Evolutionary conservation across 352 stramenopile species (phyloP).

Genomic region (Aphanomyces invadans): DNA sequence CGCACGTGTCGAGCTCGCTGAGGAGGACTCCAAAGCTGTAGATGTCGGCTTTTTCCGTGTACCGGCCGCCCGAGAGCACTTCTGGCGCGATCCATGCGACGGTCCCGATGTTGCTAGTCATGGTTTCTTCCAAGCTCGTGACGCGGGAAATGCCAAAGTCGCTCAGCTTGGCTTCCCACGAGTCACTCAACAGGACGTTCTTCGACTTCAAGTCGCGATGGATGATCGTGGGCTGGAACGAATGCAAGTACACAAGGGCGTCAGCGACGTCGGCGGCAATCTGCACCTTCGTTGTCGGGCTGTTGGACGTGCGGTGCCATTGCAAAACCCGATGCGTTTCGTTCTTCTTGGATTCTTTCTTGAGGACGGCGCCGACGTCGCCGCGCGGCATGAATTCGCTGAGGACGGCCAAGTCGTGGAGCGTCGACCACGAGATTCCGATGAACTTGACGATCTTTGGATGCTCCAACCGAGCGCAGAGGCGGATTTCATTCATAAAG

Average conservation of each 20-base stretch:
- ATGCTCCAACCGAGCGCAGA: slow-evolving; percentile 42
- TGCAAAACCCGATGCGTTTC: slow-evolving; percentile 15
- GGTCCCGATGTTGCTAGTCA: slow-evolving; percentile 23
- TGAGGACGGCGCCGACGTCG: slow-evolving; percentile 45
- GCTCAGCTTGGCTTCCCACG: slow-evolving; percentile 22
- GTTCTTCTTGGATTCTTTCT: slow-evolving; percentile 28
- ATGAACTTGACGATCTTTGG: slow-evolving; percentile 66
- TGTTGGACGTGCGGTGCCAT: neutral
- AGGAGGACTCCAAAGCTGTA: slow-evolving; percentile 23
- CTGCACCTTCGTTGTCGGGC: slow-evolving; percentile 10
- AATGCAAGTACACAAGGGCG: slow-evolving; percentile 15
- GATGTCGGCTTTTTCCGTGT: slow-evolving; percentile 25
- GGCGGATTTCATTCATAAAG: slow-evolving; percentile 36
- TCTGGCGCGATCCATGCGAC: slow-evolving; percentile 24
- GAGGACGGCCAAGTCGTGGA: slow-evolving; percentile 49
- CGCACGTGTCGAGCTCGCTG: slow-evolving; percentile 20
- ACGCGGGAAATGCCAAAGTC: slow-evolving; percentile 24
- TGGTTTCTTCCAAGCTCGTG: slow-evolving; percentile 23
- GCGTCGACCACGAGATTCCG: slow-evolving; percentile 43
- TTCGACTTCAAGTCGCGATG: slow-evolving; percentile 24
- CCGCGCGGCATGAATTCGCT: slow-evolving; percentile 54
- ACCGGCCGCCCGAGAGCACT: slow-evolving; percentile 19
- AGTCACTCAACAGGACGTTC: slow-evolving; percentile 20
- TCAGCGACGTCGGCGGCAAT: slow-evolving; percentile 20
- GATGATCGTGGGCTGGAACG: slow-evolving; percentile 25